Evolutionary conservation across 345 rosid genomes (phyloP).

Genomic region (Zanthoxylum bungeanum): DNA sequence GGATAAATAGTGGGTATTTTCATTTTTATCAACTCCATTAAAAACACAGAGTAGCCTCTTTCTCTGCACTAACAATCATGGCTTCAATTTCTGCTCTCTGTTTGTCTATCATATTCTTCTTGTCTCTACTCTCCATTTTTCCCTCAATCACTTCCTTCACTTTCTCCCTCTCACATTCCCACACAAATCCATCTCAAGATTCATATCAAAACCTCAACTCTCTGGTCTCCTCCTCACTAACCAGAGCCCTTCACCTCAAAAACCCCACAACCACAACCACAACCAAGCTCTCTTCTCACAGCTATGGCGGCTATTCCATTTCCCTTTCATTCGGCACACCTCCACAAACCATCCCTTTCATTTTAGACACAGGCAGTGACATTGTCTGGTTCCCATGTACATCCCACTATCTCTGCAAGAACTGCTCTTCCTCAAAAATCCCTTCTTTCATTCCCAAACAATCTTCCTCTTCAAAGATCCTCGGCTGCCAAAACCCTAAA

Average conservation of each 20-base stretch:
- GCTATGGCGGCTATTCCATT: conserved; percentile 30
- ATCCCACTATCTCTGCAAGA: conserved; percentile 31
- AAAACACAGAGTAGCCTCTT: not conserved
- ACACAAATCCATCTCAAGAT: conserved; percentile 17
- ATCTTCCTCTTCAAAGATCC: conserved; percentile 30
- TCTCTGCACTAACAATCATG: conserved; percentile 3
- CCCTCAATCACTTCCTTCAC: conserved; percentile 17
- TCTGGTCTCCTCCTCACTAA: conserved; percentile 27
- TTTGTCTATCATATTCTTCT: not conserved
- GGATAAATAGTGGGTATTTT: no score
- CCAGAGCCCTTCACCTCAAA: conserved; percentile 41
- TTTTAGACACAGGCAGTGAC: conserved; percentile 32
- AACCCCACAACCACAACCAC: conserved; percentile 13
- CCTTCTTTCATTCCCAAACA: conserved; percentile 30
- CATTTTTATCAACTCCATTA: not conserved
- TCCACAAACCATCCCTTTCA: conserved; percentile 25
- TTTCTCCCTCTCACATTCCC: conserved; percentile 21
- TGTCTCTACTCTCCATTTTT: conserved; percentile 13
- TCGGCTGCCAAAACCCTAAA: conserved; percentile 42
- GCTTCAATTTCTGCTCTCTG: conserved; percentile 5
- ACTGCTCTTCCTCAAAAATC: conserved; percentile 23
- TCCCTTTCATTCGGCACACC: conserved; percentile 32
- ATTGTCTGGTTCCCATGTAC: conserved; percentile 48
- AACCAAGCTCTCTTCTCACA: conserved; percentile 12
- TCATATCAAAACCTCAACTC: conserved; percentile 24